Evolutionary conservation across 2,329 filamentous ascomycete genomes (phyloP), one percentile per base, ranked within the genome.

Genomic region (Cercospora canescens): DNA sequence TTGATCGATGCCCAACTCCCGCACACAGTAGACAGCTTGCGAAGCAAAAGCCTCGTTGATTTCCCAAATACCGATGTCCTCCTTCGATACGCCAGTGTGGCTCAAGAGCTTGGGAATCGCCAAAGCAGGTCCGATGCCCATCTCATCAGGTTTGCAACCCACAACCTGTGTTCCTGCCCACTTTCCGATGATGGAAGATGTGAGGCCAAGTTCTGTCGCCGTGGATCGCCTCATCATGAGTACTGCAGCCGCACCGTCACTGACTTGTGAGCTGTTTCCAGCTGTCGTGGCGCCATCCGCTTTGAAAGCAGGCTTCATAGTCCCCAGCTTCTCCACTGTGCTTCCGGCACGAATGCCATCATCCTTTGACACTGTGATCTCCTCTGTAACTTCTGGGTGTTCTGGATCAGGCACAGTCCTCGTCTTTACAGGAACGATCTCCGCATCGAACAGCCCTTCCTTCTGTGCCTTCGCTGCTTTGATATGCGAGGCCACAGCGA

Each of bases 81-180:
- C 82, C 12, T 82, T 89, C 50, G 80, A 76, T 14, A 97, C 77
- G 0, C 89, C 92, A 1, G 90, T 86, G 67, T 87, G 86, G 18
- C 82, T 78, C n/a, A 97, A 83, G 21, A 97, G 83, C 76, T 90
- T 91, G 6, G 94, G 94, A 60, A 97, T 94, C 0, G 92, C 94
- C 30, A 96, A 76, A 0, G 93, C 92, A 0, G 94, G 94, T 0
- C 94, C 94, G 65, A 97, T 84, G 41, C 94, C 94, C 94, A 98
- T 97, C 84, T 97, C 93, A 75, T 96, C 93, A 0, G 94, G 94
- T 60, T 84, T 84, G 76, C 92, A 96, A 12, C 94, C 94, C 0
- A 89, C 88, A 11, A 92, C 89, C 32, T 88, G 85, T 1, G 91
- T 90, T 0, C 87, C 89, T 0, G 93, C 91, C 83, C 94, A 97